Evolutionary conservation across 345 rosid species (phyloP).

Genomic region (Streptanthus diversifolius): DNA sequence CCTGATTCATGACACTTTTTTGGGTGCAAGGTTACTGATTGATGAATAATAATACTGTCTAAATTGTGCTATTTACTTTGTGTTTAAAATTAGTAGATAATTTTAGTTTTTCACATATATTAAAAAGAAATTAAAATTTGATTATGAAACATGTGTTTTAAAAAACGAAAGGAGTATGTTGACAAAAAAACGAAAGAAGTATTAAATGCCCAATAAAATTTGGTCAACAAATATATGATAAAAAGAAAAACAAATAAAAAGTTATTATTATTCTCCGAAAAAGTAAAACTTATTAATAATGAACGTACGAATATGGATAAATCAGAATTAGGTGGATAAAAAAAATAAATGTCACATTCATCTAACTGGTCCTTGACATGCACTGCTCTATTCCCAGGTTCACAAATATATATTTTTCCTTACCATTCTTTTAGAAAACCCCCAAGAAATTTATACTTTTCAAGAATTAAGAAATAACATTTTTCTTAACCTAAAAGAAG

Average conservation of each 20-base stretch:
- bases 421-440: background rate
- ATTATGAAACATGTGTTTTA: too few species aligned
- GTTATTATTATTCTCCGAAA: background rate
- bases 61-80: too few species aligned
- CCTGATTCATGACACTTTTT: background rate
- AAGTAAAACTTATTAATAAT: background rate
- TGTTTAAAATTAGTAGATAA: too few species aligned
- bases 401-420: background rate
- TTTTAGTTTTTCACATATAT: too few species aligned
- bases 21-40: background rate
- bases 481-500: background rate
- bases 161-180: too few species aligned
- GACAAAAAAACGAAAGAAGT: too few species aligned
- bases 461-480: background rate
- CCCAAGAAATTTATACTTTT: background rate
- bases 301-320: conserved; percentile 10
- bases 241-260: background rate
- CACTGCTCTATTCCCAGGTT: conserved; percentile 1
- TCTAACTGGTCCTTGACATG: conserved; percentile 21
- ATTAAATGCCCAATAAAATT: background rate
- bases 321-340: conserved; percentile 14
- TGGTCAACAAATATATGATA: background rate
- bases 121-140: too few species aligned
- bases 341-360: conserved; percentile 21
- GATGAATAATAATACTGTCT: background rate